These are phyloP conservation scores for Echeveria elegans DNA, from an alignment of 164 flowering plant species.

Conservation along the genomic window DNA sequence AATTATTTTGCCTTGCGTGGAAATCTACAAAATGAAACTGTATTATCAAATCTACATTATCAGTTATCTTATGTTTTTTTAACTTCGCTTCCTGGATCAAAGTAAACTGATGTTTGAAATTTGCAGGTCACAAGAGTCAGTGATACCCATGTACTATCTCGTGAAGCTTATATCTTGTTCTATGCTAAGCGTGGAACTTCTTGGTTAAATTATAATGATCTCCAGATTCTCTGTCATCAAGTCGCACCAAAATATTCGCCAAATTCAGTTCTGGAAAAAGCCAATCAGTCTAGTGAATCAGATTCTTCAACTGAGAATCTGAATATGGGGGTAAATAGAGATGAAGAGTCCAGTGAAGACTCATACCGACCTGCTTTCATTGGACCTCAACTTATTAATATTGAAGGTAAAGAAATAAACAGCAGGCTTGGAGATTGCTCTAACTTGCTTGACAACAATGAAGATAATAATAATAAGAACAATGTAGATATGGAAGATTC, in stretches of 20 bases:
- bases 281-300: slow-evolving; percentile 12
- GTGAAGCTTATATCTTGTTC: slow-evolving; percentile 78
- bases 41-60: too few species aligned
- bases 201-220: slow-evolving; percentile 54
- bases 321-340: slow-evolving; percentile 7
- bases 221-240: slow-evolving; percentile 13
- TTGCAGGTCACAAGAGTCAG: slow-evolving; percentile 34
- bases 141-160: slow-evolving; percentile 43
- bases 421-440: background rate
- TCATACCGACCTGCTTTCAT: slow-evolving; percentile 1
- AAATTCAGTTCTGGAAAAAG: slow-evolving; percentile 53
- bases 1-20: too few species aligned
- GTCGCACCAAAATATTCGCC: slow-evolving; percentile 34
- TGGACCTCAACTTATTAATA: slow-evolving; percentile 4
- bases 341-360: slow-evolving; percentile 12
- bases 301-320: slow-evolving; percentile 8
- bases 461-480: background rate
- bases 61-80: too few species aligned
- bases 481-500: slow-evolving; percentile 1
- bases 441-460: background rate
- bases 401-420: background rate
- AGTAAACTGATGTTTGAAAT: background rate
- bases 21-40: too few species aligned
- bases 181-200: slow-evolving; percentile 65
- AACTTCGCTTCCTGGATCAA: too few species aligned